Evolutionary conservation across 1,139 yeast species (phyloP).

Genomic region (Pichia sp.): DNA sequence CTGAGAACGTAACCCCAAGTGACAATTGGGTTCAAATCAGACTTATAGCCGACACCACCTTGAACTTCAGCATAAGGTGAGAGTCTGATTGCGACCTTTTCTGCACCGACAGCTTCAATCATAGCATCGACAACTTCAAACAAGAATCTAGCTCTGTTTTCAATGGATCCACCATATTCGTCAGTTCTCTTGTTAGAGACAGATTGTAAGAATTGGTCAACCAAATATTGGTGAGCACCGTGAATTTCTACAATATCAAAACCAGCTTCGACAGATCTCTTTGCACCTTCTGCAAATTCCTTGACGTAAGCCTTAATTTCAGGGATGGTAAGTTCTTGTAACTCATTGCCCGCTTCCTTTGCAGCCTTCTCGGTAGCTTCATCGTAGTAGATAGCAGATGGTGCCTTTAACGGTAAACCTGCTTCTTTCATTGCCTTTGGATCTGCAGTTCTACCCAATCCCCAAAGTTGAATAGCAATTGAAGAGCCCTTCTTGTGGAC

Average conservation of each 20-base stretch:
- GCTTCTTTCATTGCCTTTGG: conserved; percentile 34
- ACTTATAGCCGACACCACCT: conserved; percentile 31
- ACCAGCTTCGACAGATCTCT: conserved; percentile 39
- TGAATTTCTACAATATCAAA: conserved; percentile 48
- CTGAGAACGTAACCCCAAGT: conserved; percentile 32
- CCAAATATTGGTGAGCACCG: conserved; percentile 47
- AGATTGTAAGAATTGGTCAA: conserved; percentile 35
- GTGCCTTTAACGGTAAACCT: conserved; percentile 36
- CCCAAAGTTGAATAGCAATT: conserved; percentile 53
- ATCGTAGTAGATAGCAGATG: conserved; percentile 37
- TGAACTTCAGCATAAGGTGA: conserved; percentile 51
- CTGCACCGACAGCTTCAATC: conserved; percentile 26
- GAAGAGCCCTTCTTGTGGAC: conserved; percentile 49
- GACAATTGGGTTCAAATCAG: conserved; percentile 32
- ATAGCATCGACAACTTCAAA: conserved; percentile 35
- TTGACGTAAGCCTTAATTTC: conserved; percentile 32
- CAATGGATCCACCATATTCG: conserved; percentile 46
- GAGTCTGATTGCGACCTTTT: conserved; percentile 46
- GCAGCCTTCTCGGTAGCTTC: conserved; percentile 29
- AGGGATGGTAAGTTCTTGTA: conserved; percentile 31
- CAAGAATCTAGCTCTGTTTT: conserved; percentile 33
- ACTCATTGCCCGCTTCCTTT: conserved; percentile 28
- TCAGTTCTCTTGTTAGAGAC: conserved; percentile 40
- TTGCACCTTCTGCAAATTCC: conserved; percentile 40
- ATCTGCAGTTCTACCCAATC: conserved; percentile 47